Evolutionary conservation across 2,329 filamentous ascomycete species (phyloP).

Genomic region (Chaetomium strumarium): DNA sequence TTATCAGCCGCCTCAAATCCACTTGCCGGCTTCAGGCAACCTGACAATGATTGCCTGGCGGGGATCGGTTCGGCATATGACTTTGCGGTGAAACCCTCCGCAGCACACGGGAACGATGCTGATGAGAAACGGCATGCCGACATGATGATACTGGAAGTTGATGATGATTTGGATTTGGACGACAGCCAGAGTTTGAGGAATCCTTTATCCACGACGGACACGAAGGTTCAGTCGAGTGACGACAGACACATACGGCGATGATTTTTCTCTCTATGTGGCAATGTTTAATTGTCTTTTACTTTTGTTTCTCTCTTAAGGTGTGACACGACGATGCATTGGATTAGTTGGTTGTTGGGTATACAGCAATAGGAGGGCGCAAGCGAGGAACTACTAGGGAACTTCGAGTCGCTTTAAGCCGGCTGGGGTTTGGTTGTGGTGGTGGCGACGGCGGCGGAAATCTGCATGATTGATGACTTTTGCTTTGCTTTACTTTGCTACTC

Average conservation of each 20-base stretch:
- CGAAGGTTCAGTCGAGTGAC: neutral
- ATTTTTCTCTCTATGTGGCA: neutral
- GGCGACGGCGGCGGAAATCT: too few species aligned
- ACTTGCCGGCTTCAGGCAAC: neutral
- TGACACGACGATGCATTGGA: neutral
- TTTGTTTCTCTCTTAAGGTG: neutral
- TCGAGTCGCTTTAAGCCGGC: neutral
- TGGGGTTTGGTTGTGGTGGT: neutral
- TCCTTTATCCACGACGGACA: neutral
- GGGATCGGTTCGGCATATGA: slow-evolving; percentile 17
- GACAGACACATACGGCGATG: neutral
- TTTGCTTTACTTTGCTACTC: too few species aligned
- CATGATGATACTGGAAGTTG: neutral
- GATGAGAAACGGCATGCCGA: slow-evolving; percentile 7
- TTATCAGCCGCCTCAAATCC: neutral
- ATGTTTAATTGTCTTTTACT: neutral
- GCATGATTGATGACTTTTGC: too few species aligned
- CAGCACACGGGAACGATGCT: neutral
- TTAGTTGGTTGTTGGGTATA: neutral
- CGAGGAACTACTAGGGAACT: neutral
- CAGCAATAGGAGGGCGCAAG: slow-evolving; percentile 4
- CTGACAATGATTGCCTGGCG: slow-evolving; percentile 11
- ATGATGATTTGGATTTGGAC: neutral
- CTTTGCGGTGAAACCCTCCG: neutral
- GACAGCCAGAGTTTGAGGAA: neutral